Conservation (phyloP, 805 yeast species). For the Saccharomycopsis fermentans region DNA sequence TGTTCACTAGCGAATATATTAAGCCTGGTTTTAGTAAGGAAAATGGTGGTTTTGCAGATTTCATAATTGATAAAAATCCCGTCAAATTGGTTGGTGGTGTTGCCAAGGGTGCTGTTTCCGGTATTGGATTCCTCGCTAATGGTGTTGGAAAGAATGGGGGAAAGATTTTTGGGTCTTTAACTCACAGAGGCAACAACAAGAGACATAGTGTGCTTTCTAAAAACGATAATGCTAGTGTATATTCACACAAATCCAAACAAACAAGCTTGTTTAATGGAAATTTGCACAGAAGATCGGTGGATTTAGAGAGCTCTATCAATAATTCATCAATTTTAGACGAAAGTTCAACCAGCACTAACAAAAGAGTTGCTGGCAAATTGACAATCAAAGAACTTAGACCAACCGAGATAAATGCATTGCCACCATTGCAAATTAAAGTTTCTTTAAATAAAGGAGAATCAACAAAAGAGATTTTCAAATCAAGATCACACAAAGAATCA, state of each 20-base stretch:
- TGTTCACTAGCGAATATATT: conserved; percentile 54
- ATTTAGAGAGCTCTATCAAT: background rate
- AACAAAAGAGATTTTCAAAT: conserved; percentile 50
- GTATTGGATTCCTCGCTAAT: conserved; percentile 36
- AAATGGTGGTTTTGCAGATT: conserved; percentile 33
- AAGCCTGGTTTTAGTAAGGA: conserved; percentile 49
- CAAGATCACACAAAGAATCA: conserved; percentile 45
- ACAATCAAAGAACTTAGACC: conserved; percentile 19
- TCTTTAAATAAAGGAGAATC: conserved; percentile 32
- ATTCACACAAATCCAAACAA: conserved; percentile 1
- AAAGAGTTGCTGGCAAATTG: conserved; percentile 16
- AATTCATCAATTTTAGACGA: background rate
- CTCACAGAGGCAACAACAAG: conserved; percentile 22
- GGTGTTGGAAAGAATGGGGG: conserved; percentile 40
- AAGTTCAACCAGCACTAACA: background rate
- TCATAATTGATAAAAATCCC: conserved; percentile 29
- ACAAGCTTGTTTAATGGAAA: background rate
- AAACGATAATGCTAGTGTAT: conserved; percentile 3
- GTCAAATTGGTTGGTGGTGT: conserved; percentile 33
- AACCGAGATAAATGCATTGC: conserved; percentile 16
- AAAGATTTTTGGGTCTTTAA: conserved; percentile 26
- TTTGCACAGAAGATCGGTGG: background rate
- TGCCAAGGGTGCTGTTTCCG: conserved; percentile 35
- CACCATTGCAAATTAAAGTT: conserved; percentile 43
- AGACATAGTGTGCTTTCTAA: conserved; percentile 7